Conservation (phyloP, 257 asterid genomes). For the Agastache rugosa region DNA sequence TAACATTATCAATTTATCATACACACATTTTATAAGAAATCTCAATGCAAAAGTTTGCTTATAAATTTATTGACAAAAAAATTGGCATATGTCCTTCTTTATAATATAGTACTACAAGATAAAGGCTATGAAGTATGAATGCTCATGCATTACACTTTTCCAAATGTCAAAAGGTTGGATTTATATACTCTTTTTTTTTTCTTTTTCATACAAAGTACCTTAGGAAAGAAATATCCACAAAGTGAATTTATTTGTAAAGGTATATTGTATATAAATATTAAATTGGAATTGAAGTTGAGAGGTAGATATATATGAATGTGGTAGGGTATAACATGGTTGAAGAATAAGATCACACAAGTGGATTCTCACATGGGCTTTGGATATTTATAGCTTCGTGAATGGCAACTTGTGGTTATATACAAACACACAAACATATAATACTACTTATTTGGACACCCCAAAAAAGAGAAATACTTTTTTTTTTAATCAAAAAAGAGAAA, state of each 20-base stretch:
- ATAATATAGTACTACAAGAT: not conserved
- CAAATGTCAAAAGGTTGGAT: not conserved
- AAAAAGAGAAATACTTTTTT: not conserved
- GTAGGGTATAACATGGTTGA: conserved; percentile 30
- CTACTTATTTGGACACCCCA: not conserved
- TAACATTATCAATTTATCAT: too few species aligned
- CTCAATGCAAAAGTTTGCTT: too few species aligned
- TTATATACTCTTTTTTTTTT: too few species aligned
- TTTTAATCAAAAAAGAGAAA: too few species aligned
- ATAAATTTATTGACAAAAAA: not conserved
- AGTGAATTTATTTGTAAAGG: not conserved
- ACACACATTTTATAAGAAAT: too few species aligned
- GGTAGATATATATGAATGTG: conserved; percentile 29
- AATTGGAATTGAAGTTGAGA: not conserved
- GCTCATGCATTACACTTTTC: not conserved
- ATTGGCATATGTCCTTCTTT: not conserved
- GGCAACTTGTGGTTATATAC: conserved; percentile 23
- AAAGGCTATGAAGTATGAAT: not conserved
- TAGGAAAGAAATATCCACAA: not conserved
- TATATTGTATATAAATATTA: conserved; percentile 23
- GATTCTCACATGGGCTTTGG: conserved; percentile 42
- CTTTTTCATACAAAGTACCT: not conserved
- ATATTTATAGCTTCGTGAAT: conserved; percentile 7
- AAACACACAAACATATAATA: not conserved
- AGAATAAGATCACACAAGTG: conserved; percentile 37